Percentiles rank a stretch among this genome's conserved stretches.
phyloP scores from a whole-genome alignment of 139 green algal genomes.

The Coelastrella sp. region DNA sequence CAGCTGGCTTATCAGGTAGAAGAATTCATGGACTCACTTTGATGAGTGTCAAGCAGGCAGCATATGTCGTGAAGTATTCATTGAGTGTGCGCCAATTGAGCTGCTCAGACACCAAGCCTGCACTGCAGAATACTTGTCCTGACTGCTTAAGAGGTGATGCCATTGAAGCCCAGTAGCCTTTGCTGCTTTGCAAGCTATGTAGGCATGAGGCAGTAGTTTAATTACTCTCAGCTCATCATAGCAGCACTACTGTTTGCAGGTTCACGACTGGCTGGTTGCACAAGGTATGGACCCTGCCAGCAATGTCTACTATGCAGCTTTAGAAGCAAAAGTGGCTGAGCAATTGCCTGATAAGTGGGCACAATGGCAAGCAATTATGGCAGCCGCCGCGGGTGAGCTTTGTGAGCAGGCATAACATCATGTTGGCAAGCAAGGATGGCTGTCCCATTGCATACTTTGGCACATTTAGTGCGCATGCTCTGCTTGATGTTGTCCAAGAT shows the following conservation, averaged over 20 bases:
- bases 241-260: not conserved
- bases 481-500: not conserved
- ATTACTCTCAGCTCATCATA: too few relatives aligned
- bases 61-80: too few relatives aligned
- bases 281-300: conserved; percentile 45
- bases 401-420: not conserved
- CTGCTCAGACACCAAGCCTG: not conserved
- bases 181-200: not conserved
- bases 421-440: not conserved
- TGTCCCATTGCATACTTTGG: not conserved
- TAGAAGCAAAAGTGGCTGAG: conserved; percentile 42
- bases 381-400: not conserved
- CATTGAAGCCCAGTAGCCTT: not conserved
- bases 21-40: too few relatives aligned
- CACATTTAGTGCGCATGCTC: not conserved
- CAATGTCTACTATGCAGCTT: conserved; percentile 52
- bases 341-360: conserved; percentile 51
- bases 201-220: not conserved
- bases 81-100: too few relatives aligned
- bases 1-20: conserved; percentile 33
- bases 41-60: too few relatives aligned
- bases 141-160: not conserved
- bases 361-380: conserved; percentile 12
- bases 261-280: conserved; percentile 48
- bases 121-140: not conserved